Conservation (phyloP, 192 early-diverging fungal genomes). For the Lobosporangium transversale region DNA sequence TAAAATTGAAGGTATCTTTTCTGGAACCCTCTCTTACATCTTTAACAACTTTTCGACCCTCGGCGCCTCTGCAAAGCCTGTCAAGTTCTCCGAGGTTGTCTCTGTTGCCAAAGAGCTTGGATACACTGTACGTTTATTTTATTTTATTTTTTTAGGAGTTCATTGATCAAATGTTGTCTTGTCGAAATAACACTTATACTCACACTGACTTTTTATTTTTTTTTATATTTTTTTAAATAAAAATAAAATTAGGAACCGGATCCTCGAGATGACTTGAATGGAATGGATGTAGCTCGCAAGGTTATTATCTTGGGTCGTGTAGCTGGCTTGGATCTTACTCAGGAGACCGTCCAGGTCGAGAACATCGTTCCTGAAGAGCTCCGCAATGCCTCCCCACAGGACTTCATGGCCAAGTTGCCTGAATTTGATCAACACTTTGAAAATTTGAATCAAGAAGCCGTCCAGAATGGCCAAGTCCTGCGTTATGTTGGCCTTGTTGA, state of each 20-base stretch:
- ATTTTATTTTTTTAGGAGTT: conserved; percentile 2
- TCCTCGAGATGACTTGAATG: conserved; percentile 98
- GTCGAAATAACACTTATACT: too few species aligned
- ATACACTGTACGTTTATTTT: conserved; percentile 74
- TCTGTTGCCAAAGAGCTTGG: conserved; percentile 89
- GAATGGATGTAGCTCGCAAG: conserved; percentile 99
- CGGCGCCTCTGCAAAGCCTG: conserved; percentile 55
- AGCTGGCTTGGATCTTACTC: conserved; percentile 81
- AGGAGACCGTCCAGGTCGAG: conserved; percentile 86
- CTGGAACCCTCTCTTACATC: conserved; percentile 96
- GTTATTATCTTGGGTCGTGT: conserved; percentile 89
- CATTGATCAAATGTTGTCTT: conserved; percentile 2
- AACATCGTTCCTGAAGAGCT: conserved; percentile 96
- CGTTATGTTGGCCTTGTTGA: conserved; percentile 95
- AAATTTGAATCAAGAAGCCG: conserved; percentile 82
- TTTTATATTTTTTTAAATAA: conserved; percentile 4
- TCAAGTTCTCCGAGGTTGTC: conserved; percentile 90
- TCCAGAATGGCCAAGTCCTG: conserved; percentile 77
- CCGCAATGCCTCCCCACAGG: conserved; percentile 71
- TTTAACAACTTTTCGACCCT: conserved; percentile 96
- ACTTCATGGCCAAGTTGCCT: conserved; percentile 88
- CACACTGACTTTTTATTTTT: background rate
- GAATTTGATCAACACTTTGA: conserved; percentile 89
- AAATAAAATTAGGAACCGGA: conserved; percentile 83
- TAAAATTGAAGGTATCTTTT: conserved; percentile 97